Evolutionary conservation across 2,329 filamentous ascomycete species (phyloP).

Genomic region (Ambrosiella beaveri): DNA sequence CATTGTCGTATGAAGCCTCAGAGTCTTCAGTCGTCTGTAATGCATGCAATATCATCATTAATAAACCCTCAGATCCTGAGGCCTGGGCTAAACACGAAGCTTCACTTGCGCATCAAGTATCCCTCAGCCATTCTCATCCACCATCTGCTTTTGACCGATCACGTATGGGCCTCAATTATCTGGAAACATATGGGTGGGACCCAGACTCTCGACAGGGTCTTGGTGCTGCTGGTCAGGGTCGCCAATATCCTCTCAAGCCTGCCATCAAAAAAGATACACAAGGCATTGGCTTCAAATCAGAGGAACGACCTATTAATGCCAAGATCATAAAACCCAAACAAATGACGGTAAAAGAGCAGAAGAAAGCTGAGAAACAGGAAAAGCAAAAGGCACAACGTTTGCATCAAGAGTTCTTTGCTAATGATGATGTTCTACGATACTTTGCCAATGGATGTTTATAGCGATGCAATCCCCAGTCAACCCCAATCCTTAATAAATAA

Average conservation of each 20-base stretch:
- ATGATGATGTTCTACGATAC: conserved; percentile 61
- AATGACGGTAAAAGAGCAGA: conserved; percentile 53
- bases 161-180: conserved; percentile 50
- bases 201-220: conserved; percentile 56
- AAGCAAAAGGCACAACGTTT: conserved; percentile 46
- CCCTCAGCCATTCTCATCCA: conserved; percentile 49
- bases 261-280: conserved; percentile 55
- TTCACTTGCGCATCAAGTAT: conserved; percentile 55
- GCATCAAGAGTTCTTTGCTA: conserved; percentile 54
- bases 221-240: conserved; percentile 53
- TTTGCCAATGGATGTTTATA: conserved; percentile 22
- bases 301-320: conserved; percentile 17
- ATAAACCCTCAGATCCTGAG: conserved; percentile 14
- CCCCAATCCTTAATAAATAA: not conserved
- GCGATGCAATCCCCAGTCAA: not conserved
- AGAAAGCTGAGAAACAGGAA: conserved; percentile 42
- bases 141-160: conserved; percentile 54
- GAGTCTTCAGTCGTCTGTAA: conserved; percentile 18
- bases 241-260: conserved; percentile 57
- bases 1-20: not conserved
- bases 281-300: conserved; percentile 46
- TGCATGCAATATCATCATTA: conserved; percentile 22
- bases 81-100: conserved; percentile 31
- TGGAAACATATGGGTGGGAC: conserved; percentile 56
- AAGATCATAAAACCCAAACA: conserved; percentile 25